These are phyloP conservation scores for Naematelia aurantialba DNA, from an alignment of 768 basidiomycete genomes.

Conservation along the genomic window DNA sequence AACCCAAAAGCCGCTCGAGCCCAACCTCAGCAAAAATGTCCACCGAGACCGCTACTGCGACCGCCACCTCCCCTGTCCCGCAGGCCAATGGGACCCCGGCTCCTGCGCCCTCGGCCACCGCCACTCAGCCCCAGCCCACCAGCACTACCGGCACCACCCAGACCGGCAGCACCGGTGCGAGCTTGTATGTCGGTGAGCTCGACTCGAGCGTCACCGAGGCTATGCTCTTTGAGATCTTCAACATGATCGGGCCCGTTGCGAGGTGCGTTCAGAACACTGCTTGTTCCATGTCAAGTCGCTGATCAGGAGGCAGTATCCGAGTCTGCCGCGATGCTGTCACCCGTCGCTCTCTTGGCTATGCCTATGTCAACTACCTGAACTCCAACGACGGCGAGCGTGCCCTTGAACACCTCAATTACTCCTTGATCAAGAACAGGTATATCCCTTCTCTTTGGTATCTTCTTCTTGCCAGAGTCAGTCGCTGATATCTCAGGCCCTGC, in stretches of 20 bases:
- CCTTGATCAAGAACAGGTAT: conserved; percentile 77
- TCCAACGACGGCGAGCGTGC: conserved; percentile 96
- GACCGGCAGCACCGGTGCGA: conserved; percentile 50
- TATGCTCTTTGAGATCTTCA: conserved; percentile 99
- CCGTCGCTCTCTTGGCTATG: conserved; percentile 98
- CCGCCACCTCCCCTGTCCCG: conserved; percentile 25
- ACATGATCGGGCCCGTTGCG: conserved; percentile 98
- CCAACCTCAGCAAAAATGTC: conserved; percentile 10
- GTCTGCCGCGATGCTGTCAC: conserved; percentile 99
- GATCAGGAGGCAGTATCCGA: conserved; percentile 66
- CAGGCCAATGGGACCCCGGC: conserved; percentile 30
- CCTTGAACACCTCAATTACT: conserved; percentile 98
- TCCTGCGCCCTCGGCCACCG: conserved; percentile 27
- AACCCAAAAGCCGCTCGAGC: conserved; percentile 4
- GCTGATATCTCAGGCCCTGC: conserved; percentile 74
- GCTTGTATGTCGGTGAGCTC: conserved; percentile 98
- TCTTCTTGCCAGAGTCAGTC: too few species aligned
- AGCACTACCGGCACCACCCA: conserved; percentile 28
- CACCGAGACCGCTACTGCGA: conserved; percentile 27
- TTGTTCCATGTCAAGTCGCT: not conserved
- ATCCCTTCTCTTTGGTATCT: too few species aligned
- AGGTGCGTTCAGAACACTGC: conserved; percentile 58
- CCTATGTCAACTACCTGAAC: conserved; percentile 99
- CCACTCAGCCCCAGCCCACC: conserved; percentile 29
- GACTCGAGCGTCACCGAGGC: conserved; percentile 98